These are phyloP conservation scores for Microthyrium microscopicum DNA, from an alignment of 2,329 filamentous ascomycete species.

Conservation along the genomic window DNA sequence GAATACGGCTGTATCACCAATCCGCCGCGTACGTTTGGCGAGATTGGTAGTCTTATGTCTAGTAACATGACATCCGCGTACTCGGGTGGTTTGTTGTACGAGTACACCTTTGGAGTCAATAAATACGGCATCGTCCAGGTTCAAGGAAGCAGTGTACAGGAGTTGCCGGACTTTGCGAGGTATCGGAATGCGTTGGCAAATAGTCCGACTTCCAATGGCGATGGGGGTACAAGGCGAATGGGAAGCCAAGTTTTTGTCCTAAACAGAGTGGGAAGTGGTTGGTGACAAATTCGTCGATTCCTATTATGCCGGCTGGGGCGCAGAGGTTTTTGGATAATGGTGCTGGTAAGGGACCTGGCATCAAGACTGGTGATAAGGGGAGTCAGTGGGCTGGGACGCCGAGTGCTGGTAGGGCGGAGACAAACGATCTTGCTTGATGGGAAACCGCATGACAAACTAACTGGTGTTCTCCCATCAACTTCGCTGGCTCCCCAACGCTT, in stretches of 20 bases:
- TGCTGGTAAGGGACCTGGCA: slow-evolving; percentile 39
- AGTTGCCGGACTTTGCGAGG: slow-evolving; percentile 45
- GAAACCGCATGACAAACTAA: no score
- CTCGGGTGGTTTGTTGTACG: slow-evolving; percentile 91
- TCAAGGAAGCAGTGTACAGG: slow-evolving; percentile 33
- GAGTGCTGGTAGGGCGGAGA: no score
- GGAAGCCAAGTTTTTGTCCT: slow-evolving; percentile 37
- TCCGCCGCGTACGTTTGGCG: slow-evolving; percentile 64
- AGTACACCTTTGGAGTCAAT: slow-evolving; percentile 70
- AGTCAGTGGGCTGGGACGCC: slow-evolving; percentile 41
- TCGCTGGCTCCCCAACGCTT: no score
- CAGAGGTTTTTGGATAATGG: slow-evolving; percentile 40
- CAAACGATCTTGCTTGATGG: no score
- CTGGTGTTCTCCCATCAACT: no score
- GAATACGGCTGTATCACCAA: slow-evolving; percentile 86
- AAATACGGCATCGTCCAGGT: slow-evolving; percentile 67
- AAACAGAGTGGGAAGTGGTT: slow-evolving; percentile 37
- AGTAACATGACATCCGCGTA: slow-evolving; percentile 74
- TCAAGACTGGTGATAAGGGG: slow-evolving; percentile 34
- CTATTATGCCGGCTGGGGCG: slow-evolving; percentile 38
- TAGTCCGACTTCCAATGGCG: slow-evolving; percentile 34
- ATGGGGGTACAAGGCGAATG: slow-evolving; percentile 43
- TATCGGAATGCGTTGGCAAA: slow-evolving; percentile 34
- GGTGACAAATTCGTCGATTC: slow-evolving; percentile 39
- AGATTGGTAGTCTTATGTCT: slow-evolving; percentile 65